Base-by-base conservation (phyloP, 257 asterid species). In the Lavandula angustifolia region DNA sequence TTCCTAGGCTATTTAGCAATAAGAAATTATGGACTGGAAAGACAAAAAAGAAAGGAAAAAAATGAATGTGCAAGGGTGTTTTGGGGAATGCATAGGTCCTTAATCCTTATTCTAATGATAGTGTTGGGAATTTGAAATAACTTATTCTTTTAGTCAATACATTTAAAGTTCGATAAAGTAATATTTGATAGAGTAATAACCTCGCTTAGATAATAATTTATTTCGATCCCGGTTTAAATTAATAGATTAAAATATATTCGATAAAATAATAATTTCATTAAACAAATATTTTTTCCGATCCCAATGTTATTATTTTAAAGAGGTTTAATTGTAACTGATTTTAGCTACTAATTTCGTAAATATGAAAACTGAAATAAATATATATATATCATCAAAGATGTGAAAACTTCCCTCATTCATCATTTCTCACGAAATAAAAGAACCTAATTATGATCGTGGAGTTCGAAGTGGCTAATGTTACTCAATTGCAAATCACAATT, bases 51-150 rank as follows among this genome's bases (percentile, higher is more conserved):
- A 9, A 40, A 8, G 2, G 6, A 29, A 11, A 27, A 35, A 32
- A 7, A 7, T 8, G 52, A 16, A 31, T 33, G 10, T 22, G 17
- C 3, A 8, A n/a, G 64, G 67, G 52, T 7, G 9, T 14, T 64
- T 18, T 16, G 9, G 38, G 63, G 49, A 54, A 59, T 69, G 72
- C 22, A 35, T 56, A 61, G 70, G 54, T 22, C 53, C 53, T 38
- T 62, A 61, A 67, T 68, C 74, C 67, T 44, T 69, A 22, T 27
- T 1, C 9, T 42, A 60, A 64, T 69, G 68, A 69, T 69, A 68
- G 43, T 56, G 62, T 13, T 64, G 48, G 60, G 42, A 42, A 27
- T 13, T 60, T 53, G n/a, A 31, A 65, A 3, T 51, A 66, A 44
- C 52, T 59, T 53, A 27, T 41, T 12, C 13, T 57, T 50, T 31